Conservation (phyloP, 1,284 basidiomycete species). For the Ceratobasidium sp. region DNA sequence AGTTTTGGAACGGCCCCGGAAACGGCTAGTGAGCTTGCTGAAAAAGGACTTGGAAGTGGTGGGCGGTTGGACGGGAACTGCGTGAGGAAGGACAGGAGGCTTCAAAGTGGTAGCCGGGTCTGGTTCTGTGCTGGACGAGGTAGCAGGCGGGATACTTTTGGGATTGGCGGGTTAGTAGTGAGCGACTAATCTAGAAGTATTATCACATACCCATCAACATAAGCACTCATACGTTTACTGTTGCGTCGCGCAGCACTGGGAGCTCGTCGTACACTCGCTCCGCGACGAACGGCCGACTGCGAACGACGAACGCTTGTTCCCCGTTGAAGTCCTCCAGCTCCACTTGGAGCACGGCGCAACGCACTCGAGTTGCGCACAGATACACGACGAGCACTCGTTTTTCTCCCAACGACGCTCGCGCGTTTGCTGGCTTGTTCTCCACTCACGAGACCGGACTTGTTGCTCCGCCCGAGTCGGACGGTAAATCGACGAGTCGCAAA, state of each 20-base stretch:
- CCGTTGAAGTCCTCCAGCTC: conserved; percentile 19
- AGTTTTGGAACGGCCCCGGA: conserved; percentile 28
- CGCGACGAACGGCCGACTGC: conserved; percentile 21
- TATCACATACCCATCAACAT: conserved; percentile 24
- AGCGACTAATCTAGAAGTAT: not conserved
- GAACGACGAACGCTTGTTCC: conserved; percentile 30
- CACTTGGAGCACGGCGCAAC: conserved; percentile 31
- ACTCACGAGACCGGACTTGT: conserved; percentile 15
- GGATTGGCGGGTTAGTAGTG: conserved; percentile 1
- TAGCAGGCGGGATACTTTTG: conserved; percentile 16
- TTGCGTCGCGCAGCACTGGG: conserved; percentile 26
- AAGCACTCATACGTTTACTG: conserved; percentile 35
- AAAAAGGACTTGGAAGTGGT: conserved; percentile 32
- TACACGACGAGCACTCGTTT: conserved; percentile 31
- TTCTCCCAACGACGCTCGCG: conserved; percentile 18
- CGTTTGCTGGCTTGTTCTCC: conserved; percentile 11
- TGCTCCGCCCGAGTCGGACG: conserved; percentile 28
- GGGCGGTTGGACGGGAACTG: not conserved
- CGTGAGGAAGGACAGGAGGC: not conserved
- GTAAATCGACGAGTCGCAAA: conserved; percentile 35
- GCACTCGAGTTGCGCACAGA: conserved; percentile 30
- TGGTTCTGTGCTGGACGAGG: not conserved
- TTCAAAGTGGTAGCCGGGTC: not conserved
- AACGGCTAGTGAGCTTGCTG: conserved; percentile 38
- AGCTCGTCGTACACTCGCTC: conserved; percentile 27